A percentile compares a stretch with the other conserved stretches of the same genome.
Conservation (phyloP, 1,139 yeast genomes). For the Suhomyces maxii region DNA sequence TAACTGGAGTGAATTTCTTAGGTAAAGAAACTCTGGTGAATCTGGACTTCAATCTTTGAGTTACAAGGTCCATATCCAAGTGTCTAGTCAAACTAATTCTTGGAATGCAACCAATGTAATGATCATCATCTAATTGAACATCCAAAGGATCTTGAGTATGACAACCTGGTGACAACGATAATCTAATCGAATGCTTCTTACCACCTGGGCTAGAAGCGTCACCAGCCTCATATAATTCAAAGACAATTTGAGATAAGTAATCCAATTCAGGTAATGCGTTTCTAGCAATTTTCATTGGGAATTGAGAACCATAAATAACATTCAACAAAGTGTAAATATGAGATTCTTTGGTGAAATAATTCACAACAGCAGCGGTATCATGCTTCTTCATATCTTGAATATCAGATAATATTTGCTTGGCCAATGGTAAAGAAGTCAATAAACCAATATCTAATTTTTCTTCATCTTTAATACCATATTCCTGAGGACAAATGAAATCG, state of each 20-base stretch:
- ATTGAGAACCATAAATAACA: constrained; percentile 87
- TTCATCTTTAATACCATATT: constrained; percentile 93
- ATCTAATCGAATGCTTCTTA: constrained; percentile 83
- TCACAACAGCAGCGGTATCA: constrained; percentile 78
- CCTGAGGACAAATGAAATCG: constrained; percentile 98
- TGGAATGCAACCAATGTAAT: constrained; percentile 94
- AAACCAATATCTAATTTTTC: constrained; percentile 96
- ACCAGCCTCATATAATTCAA: constrained; percentile 85
- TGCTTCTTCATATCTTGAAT: constrained; percentile 76
- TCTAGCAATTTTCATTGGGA: constrained; percentile 91
- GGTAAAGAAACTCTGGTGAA: constrained; percentile 89
- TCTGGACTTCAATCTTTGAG: constrained; percentile 76
- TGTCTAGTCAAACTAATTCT: constrained; percentile 88
- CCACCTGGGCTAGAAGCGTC: constrained; percentile 58
- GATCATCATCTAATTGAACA: constrained; percentile 93
- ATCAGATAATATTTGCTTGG: constrained; percentile 82
- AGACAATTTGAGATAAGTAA: constrained; percentile 89
- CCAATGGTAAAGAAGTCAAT: constrained; percentile 89
- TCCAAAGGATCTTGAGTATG: constrained; percentile 97
- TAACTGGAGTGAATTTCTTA: constrained; percentile 87
- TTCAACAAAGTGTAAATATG: constrained; percentile 93
- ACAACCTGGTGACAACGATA: constrained; percentile 94
- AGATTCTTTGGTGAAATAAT: constrained; percentile 94
- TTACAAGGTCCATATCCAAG: constrained; percentile 86
- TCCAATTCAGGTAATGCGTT: constrained; percentile 96